phyloP scores from a whole-genome alignment of 139 green algal species.

The Asterochloris sp. region DNA sequence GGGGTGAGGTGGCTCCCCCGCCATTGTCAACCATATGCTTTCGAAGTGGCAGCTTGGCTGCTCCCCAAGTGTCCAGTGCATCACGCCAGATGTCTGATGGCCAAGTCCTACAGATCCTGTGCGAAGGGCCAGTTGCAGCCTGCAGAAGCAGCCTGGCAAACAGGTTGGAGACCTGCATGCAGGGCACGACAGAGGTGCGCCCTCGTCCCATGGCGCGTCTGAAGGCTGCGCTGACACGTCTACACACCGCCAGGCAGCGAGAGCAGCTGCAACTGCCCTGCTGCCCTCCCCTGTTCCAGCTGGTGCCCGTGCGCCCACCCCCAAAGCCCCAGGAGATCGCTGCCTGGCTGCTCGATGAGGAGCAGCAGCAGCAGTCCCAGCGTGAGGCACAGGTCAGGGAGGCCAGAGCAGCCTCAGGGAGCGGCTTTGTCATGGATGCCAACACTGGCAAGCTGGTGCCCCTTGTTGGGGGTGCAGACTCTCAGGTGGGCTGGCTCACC shows the following conservation, averaged over 20 bases:
- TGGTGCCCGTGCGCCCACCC: slow-evolving; percentile 18
- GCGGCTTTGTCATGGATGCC: slow-evolving; percentile 59
- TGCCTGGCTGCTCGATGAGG: slow-evolving; percentile 39
- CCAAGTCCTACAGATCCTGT: not conserved
- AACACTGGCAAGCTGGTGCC: slow-evolving; percentile 71
- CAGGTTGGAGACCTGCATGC: not conserved
- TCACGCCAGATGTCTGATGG: no score
- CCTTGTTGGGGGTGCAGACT: not conserved
- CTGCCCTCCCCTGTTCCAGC: slow-evolving; percentile 1
- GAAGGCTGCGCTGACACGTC: not conserved
- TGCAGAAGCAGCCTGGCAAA: not conserved
- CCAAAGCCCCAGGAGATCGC: slow-evolving; percentile 30
- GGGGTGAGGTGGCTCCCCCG: no score
- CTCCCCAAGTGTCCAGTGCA: no score
- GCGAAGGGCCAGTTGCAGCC: not conserved
- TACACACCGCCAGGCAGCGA: not conserved
- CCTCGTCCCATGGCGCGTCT: slow-evolving; percentile 1
- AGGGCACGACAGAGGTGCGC: no score
- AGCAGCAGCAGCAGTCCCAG: not conserved
- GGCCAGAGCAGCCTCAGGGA: not conserved
- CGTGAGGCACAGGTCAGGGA: not conserved
- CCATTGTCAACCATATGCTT: no score
- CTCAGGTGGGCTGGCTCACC: no score
- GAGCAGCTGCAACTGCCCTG: not conserved
- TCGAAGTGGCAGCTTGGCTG: no score